These are phyloP conservation scores for thale cress (Arabidopsis thaliana) DNA, from an alignment of 345 rosid species.

Conservation along the genomic window TAIR10.1 NC_003076.8:16520501-16521000, in stretches of 20 bases:
- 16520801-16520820: neutral
- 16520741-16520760: conserved; percentile 48
- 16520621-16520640: conserved; percentile 53
- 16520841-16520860: conserved; percentile 76
- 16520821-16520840: conserved; percentile 19
- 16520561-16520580: conserved; percentile 63
- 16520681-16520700: conserved; percentile 51
- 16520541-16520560: conserved; percentile 55
- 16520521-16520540: conserved; percentile 69
- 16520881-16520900: conserved; percentile 63
- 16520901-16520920: conserved; percentile 68
- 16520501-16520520: conserved; percentile 60
- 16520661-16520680: conserved; percentile 63
- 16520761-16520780: neutral
- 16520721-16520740: conserved; percentile 58
- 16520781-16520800: neutral
- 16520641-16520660: conserved; percentile 58
- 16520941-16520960: conserved; percentile 8
- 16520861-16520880: conserved; percentile 73
- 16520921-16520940: conserved; percentile 73
- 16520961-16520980: conserved; percentile 2
- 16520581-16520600: conserved; percentile 52
- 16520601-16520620: conserved; percentile 54
- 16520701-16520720: conserved; percentile 53
- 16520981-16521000: neutral